Evolutionary conservation across 148 eudicot species (phyloP).

Genomic region (Rheum nobile): DNA sequence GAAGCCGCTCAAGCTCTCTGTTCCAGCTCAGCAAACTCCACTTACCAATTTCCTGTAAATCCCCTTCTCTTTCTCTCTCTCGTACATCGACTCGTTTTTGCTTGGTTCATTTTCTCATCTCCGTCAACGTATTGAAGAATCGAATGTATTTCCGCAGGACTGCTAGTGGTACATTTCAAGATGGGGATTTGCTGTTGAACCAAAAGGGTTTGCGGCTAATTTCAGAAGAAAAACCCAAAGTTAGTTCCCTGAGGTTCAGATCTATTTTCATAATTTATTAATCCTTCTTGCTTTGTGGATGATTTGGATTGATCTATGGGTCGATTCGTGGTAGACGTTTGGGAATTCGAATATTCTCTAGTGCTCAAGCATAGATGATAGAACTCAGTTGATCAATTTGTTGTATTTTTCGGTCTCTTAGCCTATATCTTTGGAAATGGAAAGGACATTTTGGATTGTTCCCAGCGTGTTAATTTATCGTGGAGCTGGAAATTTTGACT

Average conservation of each 20-base stretch:
- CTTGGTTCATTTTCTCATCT: not conserved
- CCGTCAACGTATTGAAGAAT: not conserved
- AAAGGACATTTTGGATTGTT: not conserved
- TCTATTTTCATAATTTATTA: not conserved
- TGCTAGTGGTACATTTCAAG: constrained; percentile 96
- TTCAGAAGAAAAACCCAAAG: constrained; percentile 52
- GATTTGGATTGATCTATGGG: not conserved
- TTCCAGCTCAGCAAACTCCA: constrained; percentile 72
- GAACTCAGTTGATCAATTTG: not conserved
- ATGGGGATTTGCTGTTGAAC: constrained; percentile 77
- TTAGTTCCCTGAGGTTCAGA: constrained; percentile 21
- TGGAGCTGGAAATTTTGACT: not conserved
- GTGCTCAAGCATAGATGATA: not conserved
- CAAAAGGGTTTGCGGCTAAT: constrained; percentile 67
- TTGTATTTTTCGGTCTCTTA: not conserved
- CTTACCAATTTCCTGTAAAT: constrained; percentile 64
- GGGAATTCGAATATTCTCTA: not conserved
- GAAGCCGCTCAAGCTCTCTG: constrained; percentile 79
- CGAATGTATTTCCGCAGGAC: constrained; percentile 36
- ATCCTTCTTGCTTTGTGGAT: not conserved
- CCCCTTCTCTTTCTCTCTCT: not conserved
- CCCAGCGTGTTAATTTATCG: not conserved
- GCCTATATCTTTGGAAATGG: not conserved
- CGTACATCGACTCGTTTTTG: not conserved
- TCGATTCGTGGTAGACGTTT: not conserved